Evolutionary conservation across 768 basidiomycete genomes (phyloP).

Genomic region (Termitomyces sp.): DNA sequence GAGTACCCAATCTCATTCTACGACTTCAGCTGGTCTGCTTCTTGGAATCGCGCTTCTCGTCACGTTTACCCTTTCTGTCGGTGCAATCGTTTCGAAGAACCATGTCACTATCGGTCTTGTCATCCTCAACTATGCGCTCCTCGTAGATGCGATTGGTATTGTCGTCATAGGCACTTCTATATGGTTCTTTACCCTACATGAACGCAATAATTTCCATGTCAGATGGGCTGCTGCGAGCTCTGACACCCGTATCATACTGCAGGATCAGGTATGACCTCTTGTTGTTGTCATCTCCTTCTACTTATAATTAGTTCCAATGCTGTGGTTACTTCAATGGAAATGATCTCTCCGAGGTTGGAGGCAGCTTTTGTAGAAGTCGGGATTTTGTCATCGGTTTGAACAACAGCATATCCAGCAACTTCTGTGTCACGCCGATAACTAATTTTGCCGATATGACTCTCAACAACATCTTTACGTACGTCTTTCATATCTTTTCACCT

Average conservation of each 20-base stretch:
- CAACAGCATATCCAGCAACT: slow-evolving; percentile 35
- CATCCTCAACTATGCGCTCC: slow-evolving; percentile 69
- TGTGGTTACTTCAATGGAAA: slow-evolving; percentile 81
- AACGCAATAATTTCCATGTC: slow-evolving; percentile 59
- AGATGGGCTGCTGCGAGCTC: slow-evolving; percentile 45
- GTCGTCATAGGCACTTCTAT: slow-evolving; percentile 64
- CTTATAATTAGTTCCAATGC: slow-evolving; percentile 54
- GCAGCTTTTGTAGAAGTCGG: slow-evolving; percentile 48
- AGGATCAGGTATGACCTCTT: slow-evolving; percentile 56
- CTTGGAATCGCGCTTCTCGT: slow-evolving; percentile 61
- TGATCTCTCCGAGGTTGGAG: slow-evolving; percentile 53
- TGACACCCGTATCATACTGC: slow-evolving; percentile 49
- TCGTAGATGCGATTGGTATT: slow-evolving; percentile 56
- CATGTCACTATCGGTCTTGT: slow-evolving; percentile 67
- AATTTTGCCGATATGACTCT: slow-evolving; percentile 64
- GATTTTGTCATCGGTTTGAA: slow-evolving; percentile 36
- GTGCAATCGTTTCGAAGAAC: slow-evolving; percentile 64
- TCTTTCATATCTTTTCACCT: slow-evolving; percentile 12
- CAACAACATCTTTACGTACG: slow-evolving; percentile 81
- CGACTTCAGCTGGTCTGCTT: slow-evolving; percentile 55
- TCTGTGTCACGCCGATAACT: slow-evolving; percentile 72
- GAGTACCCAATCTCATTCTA: background rate
- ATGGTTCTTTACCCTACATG: slow-evolving; percentile 78
- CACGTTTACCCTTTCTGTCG: slow-evolving; percentile 67
- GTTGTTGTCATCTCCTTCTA: background rate